phyloP scores from a whole-genome alignment of 2,329 filamentous ascomycete species.

The Pleochaeta shiraiana region DNA sequence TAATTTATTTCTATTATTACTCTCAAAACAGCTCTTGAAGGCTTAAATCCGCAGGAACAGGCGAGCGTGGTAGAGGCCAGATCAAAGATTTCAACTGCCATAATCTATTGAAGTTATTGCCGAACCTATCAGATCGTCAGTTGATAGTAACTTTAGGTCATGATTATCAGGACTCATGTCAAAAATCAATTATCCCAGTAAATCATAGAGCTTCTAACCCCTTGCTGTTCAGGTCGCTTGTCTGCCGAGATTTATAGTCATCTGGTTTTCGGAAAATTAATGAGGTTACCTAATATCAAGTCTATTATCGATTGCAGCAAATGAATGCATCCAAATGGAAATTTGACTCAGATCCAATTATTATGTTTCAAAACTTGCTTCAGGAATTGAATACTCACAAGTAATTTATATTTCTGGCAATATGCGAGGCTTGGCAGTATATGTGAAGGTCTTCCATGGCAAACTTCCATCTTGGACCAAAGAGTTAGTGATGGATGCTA shows the following conservation, averaged over 20 bases:
- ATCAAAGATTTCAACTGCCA: not conserved
- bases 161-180: not conserved
- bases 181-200: not conserved
- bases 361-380: no score
- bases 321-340: no score
- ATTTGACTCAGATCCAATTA: no score
- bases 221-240: not conserved
- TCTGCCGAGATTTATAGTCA: not conserved
- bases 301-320: not conserved
- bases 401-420: not conserved
- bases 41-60: not conserved
- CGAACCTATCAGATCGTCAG: not conserved
- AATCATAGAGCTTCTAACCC: not conserved
- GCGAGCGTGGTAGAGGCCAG: not conserved
- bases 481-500: not conserved
- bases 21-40: not conserved
- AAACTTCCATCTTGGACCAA: not conserved
- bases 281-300: not conserved
- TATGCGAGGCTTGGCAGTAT: not conserved
- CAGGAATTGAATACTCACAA: not conserved
- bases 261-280: not conserved
- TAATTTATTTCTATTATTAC: not conserved
- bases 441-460: not conserved
- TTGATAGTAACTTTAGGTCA: not conserved
- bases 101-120: not conserved